Evolutionary conservation across 768 basidiomycete genomes (phyloP).

Genomic region (Tricholoma furcatifolium): DNA sequence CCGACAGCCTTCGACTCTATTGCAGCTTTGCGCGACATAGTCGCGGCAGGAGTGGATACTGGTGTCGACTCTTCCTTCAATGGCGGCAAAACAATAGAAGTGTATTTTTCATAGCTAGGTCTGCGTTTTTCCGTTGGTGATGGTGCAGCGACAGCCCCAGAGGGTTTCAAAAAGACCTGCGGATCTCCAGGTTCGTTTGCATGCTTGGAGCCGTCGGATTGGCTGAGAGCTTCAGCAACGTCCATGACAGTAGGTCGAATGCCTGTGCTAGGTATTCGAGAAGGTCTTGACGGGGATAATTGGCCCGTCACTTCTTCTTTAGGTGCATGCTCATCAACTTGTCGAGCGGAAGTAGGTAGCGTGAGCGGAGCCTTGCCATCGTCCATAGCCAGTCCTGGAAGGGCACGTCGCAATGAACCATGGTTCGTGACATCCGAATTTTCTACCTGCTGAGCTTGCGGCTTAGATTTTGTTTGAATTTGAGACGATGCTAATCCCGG

Average conservation of each 20-base stretch:
- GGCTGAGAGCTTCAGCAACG: slow-evolving; percentile 60
- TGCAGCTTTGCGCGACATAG: slow-evolving; percentile 44
- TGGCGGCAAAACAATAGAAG: slow-evolving; percentile 59
- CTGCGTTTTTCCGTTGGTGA: slow-evolving; percentile 53
- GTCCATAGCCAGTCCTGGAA: slow-evolving; percentile 5
- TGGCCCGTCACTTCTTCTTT: slow-evolving; percentile 21
- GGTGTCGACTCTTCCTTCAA: slow-evolving; percentile 70
- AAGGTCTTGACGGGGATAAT: slow-evolving; percentile 39
- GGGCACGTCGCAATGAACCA: neutral
- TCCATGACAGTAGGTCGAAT: slow-evolving; percentile 77
- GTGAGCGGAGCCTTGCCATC: neutral
- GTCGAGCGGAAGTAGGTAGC: neutral
- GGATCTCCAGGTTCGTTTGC: neutral
- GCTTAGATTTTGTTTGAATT: neutral
- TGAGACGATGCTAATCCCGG: slow-evolving; percentile 9
- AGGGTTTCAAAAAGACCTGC: slow-evolving; percentile 2
- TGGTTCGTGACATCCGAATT: neutral
- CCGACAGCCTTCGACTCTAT: neutral
- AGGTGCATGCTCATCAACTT: neutral
- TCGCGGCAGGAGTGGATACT: slow-evolving; percentile 48
- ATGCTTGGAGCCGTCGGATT: slow-evolving; percentile 15
- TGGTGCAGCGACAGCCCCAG: slow-evolving; percentile 20
- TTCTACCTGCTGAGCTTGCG: neutral
- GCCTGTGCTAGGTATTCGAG: slow-evolving; percentile 67
- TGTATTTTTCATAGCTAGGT: slow-evolving; percentile 68